Conservation (phyloP, 2,329 filamentous ascomycete species). For the Colletotrichum trifolii region DNA sequence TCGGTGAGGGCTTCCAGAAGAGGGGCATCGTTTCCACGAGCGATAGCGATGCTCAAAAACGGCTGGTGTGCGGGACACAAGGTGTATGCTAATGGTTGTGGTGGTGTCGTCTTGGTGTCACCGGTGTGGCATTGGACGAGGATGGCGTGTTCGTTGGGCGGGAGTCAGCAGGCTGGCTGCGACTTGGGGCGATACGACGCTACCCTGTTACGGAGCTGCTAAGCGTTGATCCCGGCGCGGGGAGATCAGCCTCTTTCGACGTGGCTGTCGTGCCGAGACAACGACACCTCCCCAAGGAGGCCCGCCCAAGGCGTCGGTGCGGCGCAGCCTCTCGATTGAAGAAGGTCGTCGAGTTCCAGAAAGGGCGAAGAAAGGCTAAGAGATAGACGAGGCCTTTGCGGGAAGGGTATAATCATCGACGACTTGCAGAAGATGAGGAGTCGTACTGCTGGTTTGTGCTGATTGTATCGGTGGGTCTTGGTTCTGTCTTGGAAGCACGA, state of each 20-base stretch:
- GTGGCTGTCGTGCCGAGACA: conserved; percentile 31
- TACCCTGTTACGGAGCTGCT: conserved; percentile 4
- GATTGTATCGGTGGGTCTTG: not conserved
- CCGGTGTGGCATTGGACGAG: conserved; percentile 8
- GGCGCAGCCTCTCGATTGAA: conserved; percentile 9
- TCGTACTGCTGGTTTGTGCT: conserved; percentile 8
- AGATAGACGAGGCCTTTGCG: conserved; percentile 23
- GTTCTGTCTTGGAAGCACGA: not conserved
- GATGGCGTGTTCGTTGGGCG: conserved; percentile 23
- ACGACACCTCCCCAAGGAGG: conserved; percentile 32
- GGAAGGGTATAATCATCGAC: not conserved
- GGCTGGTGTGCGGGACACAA: not conserved
- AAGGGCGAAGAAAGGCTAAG: conserved; percentile 18
- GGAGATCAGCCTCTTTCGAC: conserved; percentile 30
- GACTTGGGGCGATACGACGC: not conserved
- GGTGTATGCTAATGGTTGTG: not conserved
- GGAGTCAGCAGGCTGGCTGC: conserved; percentile 18
- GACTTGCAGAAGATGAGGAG: conserved; percentile 1
- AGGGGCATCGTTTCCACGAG: conserved; percentile 1
- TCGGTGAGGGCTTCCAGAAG: not conserved
- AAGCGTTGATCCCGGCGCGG: conserved; percentile 23
- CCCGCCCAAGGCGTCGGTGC: conserved; percentile 16
- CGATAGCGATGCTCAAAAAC: not conserved
- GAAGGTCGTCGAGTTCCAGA: conserved; percentile 14
- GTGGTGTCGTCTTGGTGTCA: conserved; percentile 3